These are phyloP conservation scores for Galerina marginata DNA, from an alignment of 768 basidiomycete genomes.

Conservation along the genomic window DNA sequence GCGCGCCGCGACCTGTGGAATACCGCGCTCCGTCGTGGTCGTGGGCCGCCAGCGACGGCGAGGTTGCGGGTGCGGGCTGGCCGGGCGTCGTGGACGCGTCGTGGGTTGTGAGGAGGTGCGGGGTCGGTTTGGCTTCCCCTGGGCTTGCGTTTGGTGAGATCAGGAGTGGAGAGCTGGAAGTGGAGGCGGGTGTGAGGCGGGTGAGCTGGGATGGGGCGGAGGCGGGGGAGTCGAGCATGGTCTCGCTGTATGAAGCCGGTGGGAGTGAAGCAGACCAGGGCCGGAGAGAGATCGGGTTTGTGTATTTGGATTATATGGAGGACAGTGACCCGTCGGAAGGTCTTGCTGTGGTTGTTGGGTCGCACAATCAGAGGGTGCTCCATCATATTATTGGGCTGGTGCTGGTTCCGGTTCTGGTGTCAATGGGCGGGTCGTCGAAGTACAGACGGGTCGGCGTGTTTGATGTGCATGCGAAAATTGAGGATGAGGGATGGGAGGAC, in stretches of 20 bases:
- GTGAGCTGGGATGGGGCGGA: background rate
- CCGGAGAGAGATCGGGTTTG: background rate
- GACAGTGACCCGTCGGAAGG: background rate
- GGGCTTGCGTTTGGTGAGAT: slow-evolving; percentile 2
- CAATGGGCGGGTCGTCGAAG: too few relatives aligned
- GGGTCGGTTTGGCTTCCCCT: background rate
- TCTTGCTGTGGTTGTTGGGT: background rate
- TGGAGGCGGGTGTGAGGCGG: background rate
- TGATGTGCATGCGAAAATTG: background rate
- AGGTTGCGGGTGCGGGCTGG: too few relatives aligned
- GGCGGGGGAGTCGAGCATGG: background rate
- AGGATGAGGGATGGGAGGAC: background rate
- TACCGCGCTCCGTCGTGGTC: slow-evolving; percentile 17
- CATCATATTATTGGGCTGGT: background rate
- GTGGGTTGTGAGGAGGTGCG: background rate
- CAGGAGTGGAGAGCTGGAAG: background rate
- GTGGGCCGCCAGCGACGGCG: slow-evolving; percentile 2
- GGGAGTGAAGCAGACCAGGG: background rate
- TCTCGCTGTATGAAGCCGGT: background rate
- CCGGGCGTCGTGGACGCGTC: background rate
- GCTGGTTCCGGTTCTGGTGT: background rate
- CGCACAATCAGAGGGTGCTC: background rate
- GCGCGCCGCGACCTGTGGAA: background rate
- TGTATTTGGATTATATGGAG: background rate
- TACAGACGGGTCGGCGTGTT: slow-evolving; percentile 1